Evolutionary conservation across 805 yeast genomes (phyloP).

Genomic region (Lachancea fermentati): DNA sequence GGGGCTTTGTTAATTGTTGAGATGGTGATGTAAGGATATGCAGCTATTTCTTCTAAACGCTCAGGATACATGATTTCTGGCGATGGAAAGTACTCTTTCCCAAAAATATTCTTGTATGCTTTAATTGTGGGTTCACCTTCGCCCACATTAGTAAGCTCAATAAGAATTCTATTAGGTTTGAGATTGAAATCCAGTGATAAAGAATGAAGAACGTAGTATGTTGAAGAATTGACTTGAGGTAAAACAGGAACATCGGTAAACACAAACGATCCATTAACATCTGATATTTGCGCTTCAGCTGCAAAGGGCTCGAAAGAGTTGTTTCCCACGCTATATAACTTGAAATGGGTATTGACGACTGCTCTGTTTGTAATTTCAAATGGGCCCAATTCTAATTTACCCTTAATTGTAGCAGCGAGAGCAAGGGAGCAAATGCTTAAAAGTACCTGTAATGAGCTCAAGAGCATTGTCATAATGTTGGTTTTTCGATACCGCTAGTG

Average conservation of each 20-base stretch:
- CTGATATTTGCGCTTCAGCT: constrained; percentile 11
- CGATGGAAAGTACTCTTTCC: constrained; percentile 32
- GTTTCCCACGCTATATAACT: constrained; percentile 25
- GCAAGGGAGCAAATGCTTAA: constrained; percentile 7
- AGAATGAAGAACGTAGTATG: constrained; percentile 27
- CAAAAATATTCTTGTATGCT: constrained; percentile 30
- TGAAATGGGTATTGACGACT: constrained; percentile 21
- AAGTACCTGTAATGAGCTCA: constrained; percentile 1
- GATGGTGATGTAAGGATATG: constrained; percentile 21
- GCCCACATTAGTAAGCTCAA: constrained; percentile 18
- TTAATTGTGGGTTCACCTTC: constrained; percentile 10
- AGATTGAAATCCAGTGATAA: constrained; percentile 29
- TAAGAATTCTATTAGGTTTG: constrained; percentile 30
- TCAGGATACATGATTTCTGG: constrained; percentile 30
- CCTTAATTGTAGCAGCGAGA: constrained; percentile 22
- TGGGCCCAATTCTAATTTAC: constrained; percentile 23
- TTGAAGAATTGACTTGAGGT: constrained; percentile 20
- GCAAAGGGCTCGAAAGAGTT: constrained; percentile 12
- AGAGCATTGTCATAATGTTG: constrained; percentile 2
- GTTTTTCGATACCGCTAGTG: too few species aligned
- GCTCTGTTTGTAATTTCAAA: constrained; percentile 17
- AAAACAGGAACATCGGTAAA: constrained; percentile 27
- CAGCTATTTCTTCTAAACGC: constrained; percentile 17
- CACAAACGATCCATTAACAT: constrained; percentile 23
- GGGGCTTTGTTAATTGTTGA: constrained; percentile 27